Percentiles rank a stretch among this genome's conserved stretches.
Conservation (phyloP, 768 basidiomycete species). For the Boletus pseudopeckii region DNA sequence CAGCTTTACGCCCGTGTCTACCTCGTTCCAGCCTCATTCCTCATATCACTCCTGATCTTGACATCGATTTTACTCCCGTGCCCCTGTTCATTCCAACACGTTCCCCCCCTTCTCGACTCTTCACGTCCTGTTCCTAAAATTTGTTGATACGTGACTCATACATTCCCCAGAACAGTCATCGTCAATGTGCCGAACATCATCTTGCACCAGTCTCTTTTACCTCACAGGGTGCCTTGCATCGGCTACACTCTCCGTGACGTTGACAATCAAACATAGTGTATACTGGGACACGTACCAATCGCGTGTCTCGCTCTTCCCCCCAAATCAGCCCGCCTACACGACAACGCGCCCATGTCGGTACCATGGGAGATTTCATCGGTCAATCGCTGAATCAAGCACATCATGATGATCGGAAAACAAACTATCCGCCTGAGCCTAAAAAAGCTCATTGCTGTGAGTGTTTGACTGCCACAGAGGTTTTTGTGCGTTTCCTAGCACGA, state of each 20-base stretch:
- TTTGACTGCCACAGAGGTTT: neutral
- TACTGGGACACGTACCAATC: too few species aligned
- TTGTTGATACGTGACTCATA: neutral
- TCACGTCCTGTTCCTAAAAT: neutral
- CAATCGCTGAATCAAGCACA: too few species aligned
- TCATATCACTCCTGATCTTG: slow-evolving; percentile 13
- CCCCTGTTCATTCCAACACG: slow-evolving; percentile 3
- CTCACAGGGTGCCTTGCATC: neutral
- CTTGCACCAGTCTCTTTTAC: slow-evolving; percentile 5
- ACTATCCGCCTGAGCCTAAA: neutral
- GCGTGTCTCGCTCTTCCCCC: too few species aligned
- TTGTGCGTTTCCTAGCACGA: neutral
- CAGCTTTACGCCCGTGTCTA: slow-evolving; percentile 2
- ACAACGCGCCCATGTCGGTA: neutral
- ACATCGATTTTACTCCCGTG: neutral
- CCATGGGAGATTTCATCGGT: neutral
- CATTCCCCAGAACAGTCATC: neutral
- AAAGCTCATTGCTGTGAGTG: neutral
- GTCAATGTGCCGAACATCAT: neutral
- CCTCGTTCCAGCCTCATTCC: slow-evolving; percentile 16
- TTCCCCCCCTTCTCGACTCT: slow-evolving; percentile 5
- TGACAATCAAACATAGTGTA: too few species aligned
- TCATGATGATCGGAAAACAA: too few species aligned
- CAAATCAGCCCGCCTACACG: too few species aligned
- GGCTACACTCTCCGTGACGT: too few species aligned